phyloP scores from a whole-genome alignment of 2,329 filamentous ascomycete genomes.

The Monosporascus sp. region DNA sequence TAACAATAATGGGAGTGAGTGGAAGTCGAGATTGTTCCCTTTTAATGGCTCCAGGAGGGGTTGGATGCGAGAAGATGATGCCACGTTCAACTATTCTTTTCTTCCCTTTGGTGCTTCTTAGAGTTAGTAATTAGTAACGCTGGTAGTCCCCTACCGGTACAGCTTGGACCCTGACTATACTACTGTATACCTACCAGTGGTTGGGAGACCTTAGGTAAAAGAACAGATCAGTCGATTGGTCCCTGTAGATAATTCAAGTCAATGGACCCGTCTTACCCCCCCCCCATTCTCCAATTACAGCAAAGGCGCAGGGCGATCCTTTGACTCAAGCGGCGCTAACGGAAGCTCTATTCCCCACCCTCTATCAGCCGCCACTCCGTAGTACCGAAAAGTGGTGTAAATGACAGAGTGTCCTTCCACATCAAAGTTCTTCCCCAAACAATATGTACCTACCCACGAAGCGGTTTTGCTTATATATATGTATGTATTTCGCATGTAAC shows the following conservation, averaged over 20 bases:
- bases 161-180: not conserved
- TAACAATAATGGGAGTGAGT: not conserved
- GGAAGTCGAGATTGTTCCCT: not conserved
- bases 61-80: not conserved
- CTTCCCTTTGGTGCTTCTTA: not conserved
- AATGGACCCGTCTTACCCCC: not conserved
- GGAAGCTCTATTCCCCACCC: not conserved
- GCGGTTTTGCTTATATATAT: not conserved
- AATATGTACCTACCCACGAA: not conserved
- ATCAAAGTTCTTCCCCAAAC: not conserved
- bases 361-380: not conserved
- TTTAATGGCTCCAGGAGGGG: not conserved
- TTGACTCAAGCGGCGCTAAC: not conserved
- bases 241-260: not conserved
- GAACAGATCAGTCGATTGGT: not conserved
- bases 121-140: not conserved
- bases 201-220: not conserved
- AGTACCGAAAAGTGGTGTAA: not conserved
- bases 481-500: not conserved
- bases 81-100: not conserved
- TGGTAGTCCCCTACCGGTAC: not conserved
- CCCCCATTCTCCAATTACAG: not conserved
- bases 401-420: not conserved
- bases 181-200: not conserved
- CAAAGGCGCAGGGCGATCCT: not conserved